Evolutionary conservation across 176 grass and related monocot genomes (phyloP), one percentile per base, ranked within the genome.

Genomic region (Rhynchospora breviuscula): DNA sequence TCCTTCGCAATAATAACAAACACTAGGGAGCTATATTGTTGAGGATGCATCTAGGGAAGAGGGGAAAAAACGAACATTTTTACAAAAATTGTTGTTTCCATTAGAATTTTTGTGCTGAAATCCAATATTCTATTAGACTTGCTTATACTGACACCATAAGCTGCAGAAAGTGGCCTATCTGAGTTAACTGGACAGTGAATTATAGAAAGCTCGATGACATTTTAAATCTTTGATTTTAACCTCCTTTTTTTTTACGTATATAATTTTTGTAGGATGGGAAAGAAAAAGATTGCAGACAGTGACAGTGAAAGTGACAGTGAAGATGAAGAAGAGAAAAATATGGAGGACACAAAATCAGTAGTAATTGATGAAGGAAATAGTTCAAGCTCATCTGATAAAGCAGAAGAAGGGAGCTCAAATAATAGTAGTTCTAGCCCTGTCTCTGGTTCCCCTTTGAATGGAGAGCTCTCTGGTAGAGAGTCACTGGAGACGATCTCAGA

Each of bases 251-350:
- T 77, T 13, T 45, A 56, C 17, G 49, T 33, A 31, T 56, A 67
- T 56, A 1, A 68, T 57, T 85, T 85, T 3, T 88, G 48, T 84
- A 99, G 96, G 96, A 51, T 99, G 89, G 96, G 96, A 13, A 95
- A 98, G 85, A 91, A 95, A 22, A 99, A 92, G 49, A 61, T 91
- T 78, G 89, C 86, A 74, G 88, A 92, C 10, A 91, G 82, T 72
- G 92, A 91, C 59, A 92, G 85, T 8, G 87, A 90, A 15, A 88
- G 85, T 67, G 95, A 92, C 64, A 79, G 72, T 54, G 93, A 87
- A 65, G 67, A 91, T 80, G 87, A 89, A 18, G 85, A 85, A 64
- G 87, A 84, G 52, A 79, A 87, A 75, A 78, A 4, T 62, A 63
- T 69, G 10, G 87, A 93, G 45, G 69, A 85, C 35, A 43, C 80